A percentile compares a stretch with the other conserved stretches of the same genome.
Conservation (phyloP, 1,284 basidiomycete genomes). For the Trametes sp. region DNA sequence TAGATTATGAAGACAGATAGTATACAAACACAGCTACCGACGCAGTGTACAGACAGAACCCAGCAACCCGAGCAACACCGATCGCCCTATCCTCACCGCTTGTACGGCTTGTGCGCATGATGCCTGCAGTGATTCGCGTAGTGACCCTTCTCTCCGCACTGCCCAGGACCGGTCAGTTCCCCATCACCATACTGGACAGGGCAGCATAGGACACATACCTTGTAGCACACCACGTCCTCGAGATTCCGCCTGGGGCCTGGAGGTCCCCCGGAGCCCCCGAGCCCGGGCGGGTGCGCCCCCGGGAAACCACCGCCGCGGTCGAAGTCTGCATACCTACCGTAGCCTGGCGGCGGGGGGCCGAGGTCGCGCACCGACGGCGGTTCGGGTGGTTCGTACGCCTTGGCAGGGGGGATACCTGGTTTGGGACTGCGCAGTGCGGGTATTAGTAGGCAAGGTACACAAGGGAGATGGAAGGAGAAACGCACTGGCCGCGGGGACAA, state of each 20-base stretch:
- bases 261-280: slow-evolving; percentile 39
- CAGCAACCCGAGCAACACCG: neutral
- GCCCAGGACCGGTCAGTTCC: slow-evolving; percentile 23
- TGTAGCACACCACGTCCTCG: slow-evolving; percentile 91
- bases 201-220: too few species aligned
- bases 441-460: slow-evolving; percentile 30
- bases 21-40: neutral
- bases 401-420: slow-evolving; percentile 72
- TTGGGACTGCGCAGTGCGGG: slow-evolving; percentile 63
- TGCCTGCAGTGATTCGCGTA: slow-evolving; percentile 94
- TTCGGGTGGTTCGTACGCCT: slow-evolving; percentile 82
- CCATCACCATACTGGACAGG: too few species aligned
- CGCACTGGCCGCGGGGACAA: slow-evolving; percentile 92
- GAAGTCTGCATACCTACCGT: slow-evolving; percentile 85
- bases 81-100: slow-evolving; percentile 49
- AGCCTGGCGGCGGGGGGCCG: slow-evolving; percentile 92
- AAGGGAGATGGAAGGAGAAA: slow-evolving; percentile 31
- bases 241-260: slow-evolving; percentile 73
- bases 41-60: neutral
- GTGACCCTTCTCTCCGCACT: slow-evolving; percentile 92
- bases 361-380: slow-evolving; percentile 80
- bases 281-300: slow-evolving; percentile 42
- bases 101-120: slow-evolving; percentile 69
- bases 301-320: slow-evolving; percentile 61
- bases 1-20: neutral